A percentile compares a stretch with the other conserved stretches of the same genome.
These are phyloP conservation scores for Solanum hybrid DNA, from an alignment of 305 asterid genomes.

Conservation along the genomic window DNA sequence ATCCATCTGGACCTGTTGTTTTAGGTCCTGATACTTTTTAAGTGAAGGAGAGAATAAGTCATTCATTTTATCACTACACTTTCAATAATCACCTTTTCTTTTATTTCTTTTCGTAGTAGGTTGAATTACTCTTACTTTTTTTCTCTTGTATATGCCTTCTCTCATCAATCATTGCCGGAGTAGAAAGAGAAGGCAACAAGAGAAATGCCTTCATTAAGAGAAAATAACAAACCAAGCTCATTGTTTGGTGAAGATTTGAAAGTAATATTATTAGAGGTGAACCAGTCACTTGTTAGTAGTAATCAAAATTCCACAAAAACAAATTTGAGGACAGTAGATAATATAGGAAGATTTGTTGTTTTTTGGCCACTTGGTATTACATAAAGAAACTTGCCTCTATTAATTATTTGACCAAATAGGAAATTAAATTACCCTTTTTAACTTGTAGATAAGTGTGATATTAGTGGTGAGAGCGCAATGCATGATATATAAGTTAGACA, in stretches of 20 bases:
- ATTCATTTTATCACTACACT: constrained; percentile 43
- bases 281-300: constrained; percentile 3
- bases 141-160: constrained; percentile 34
- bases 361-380: background rate
- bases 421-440: background rate
- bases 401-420: background rate
- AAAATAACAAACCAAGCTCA: constrained; percentile 16
- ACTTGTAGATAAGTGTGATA: background rate
- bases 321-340: constrained; percentile 21
- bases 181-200: constrained; percentile 60
- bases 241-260: constrained; percentile 9
- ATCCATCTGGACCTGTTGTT: constrained; percentile 25
- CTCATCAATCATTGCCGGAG: constrained; percentile 49
- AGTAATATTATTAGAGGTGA: constrained; percentile 15
- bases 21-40: constrained; percentile 44
- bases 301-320: constrained; percentile 5
- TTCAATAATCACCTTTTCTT: background rate
- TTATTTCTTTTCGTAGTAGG: background rate
- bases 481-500: too few relatives aligned
- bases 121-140: background rate
- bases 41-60: constrained; percentile 77
- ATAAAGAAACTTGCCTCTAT: background rate
- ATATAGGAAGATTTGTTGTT: constrained; percentile 18
- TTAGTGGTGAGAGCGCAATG: too few relatives aligned
- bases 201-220: constrained; percentile 33